Evolutionary conservation across 2,329 filamentous ascomycete genomes (phyloP).

Genomic region (Aspergillus vadensis): DNA sequence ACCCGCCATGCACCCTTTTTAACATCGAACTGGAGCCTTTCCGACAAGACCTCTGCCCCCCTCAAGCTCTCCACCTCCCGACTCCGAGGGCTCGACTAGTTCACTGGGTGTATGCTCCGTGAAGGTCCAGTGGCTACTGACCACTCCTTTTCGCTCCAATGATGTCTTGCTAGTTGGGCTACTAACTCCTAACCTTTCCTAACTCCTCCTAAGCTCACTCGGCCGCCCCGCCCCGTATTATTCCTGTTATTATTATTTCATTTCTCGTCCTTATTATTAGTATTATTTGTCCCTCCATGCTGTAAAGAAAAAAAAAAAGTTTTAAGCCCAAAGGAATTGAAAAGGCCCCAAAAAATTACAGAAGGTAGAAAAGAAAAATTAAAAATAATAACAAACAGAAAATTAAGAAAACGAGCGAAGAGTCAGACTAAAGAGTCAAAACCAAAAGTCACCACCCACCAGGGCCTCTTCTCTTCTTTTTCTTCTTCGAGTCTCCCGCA

Average conservation of each 20-base stretch:
- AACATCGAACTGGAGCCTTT: constrained; percentile 6
- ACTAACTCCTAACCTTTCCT: constrained; percentile 16
- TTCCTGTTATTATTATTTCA: constrained; percentile 13
- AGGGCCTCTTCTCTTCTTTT: constrained; percentile 2
- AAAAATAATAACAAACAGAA: background rate
- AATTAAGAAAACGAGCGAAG: constrained; percentile 1
- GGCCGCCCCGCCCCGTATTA: constrained; percentile 20
- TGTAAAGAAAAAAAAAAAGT: constrained; percentile 5
- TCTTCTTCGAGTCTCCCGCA: constrained; percentile 5
- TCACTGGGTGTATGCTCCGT: constrained; percentile 7
- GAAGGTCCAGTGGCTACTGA: constrained; percentile 8
- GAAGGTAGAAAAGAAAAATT: background rate
- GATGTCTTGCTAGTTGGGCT: constrained; percentile 13
- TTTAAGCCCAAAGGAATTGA: background rate
- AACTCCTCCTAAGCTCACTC: constrained; percentile 10
- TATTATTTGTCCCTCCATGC: constrained; percentile 11
- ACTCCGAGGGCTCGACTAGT: constrained; percentile 24
- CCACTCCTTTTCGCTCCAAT: constrained; percentile 18
- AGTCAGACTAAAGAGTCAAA: constrained; percentile 7
- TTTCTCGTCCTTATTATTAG: constrained; percentile 7
- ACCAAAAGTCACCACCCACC: background rate
- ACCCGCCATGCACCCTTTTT: constrained; percentile 7
- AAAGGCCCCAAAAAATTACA: constrained; percentile 1
- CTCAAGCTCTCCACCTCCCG: constrained; percentile 26
- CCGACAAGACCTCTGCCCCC: constrained; percentile 3